Base-by-base conservation (phyloP, 768 basidiomycete genomes). In the Psilocybe cubensis region DNA sequence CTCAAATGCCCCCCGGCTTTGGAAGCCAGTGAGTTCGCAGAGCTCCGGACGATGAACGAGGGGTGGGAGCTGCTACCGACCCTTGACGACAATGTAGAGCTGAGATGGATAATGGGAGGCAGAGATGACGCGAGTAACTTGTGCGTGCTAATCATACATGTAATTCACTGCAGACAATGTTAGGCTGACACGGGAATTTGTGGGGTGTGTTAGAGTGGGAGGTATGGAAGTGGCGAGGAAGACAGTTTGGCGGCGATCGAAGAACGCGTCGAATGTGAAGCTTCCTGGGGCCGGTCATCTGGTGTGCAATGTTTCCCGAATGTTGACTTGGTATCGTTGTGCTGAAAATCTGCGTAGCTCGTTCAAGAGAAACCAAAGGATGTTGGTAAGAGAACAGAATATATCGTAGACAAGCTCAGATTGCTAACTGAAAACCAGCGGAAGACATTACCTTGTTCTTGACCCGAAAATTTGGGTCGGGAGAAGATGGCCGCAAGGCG, bases 21-120 rank as follows among this genome's bases (percentile, higher is more conserved):
- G 62, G 69, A 70, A 57, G 61, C 65, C 1, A 58, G 61, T 43
- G 66, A 70, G 38, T 68, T 61, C 42, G 59, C 61, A 10, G 64
- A 66, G 28, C 52, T 46, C 17, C 61, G 64, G 11, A 61, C 63
- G 11, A 68, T 67, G 66, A 64, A 63, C n/a, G 69, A 70, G 40
- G 66, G 52, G 2, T 70, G 63, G 61, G 66, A 70, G 56, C 52
- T 66, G 2, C 56, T 70, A 21, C 69, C 68, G 9, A 69, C 62
- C 4, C 59, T 70, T 2, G 68, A 68, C 23, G 63, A 67, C 31
- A 41, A 54, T 4, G 52, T 70, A 1, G 62, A 62, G 52, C 33
- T 70, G 33, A 58, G 65, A 23, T 70, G 69, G 69, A 65, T 68
- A 11, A 65, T 70, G 62, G 69, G 69, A 2, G 68, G 63, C 1